These are phyloP conservation scores for Physcomitrium patens DNA, from an alignment of 225 moss, liverwort and hornwort species.

Conservation along the genomic window DNA sequence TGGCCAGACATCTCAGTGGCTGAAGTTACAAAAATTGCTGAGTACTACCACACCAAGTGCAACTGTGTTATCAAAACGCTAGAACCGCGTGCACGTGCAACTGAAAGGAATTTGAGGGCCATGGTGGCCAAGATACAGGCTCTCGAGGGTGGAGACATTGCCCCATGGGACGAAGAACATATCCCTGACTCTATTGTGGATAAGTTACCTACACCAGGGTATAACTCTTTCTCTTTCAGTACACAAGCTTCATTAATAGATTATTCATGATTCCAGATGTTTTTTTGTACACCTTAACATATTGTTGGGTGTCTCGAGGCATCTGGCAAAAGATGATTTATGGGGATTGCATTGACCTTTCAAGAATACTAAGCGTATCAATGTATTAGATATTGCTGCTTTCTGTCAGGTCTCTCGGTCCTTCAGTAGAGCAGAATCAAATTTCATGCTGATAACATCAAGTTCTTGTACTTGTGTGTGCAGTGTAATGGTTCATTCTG, in stretches of 20 bases:
- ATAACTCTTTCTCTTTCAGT: not conserved
- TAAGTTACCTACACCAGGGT: conserved; percentile 70
- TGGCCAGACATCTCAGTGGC: conserved; percentile 66
- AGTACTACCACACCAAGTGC: conserved; percentile 51
- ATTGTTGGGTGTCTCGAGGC: too few relatives aligned
- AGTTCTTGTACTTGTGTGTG: too few relatives aligned
- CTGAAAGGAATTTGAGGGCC: conserved; percentile 64
- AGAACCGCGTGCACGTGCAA: conserved; percentile 64
- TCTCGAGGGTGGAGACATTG: conserved; percentile 69
- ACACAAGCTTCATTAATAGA: not conserved
- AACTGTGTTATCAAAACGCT: conserved; percentile 74
- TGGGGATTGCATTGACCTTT: too few relatives aligned
- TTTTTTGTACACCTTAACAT: not conserved
- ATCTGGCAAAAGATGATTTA: too few relatives aligned
- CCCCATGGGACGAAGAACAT: conserved; percentile 76
- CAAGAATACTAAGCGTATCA: too few relatives aligned
- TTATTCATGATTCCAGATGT: not conserved
- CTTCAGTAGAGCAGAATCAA: too few relatives aligned
- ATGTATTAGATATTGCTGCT: too few relatives aligned
- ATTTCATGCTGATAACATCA: too few relatives aligned
- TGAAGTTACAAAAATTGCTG: conserved; percentile 74
- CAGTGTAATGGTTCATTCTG: too few relatives aligned
- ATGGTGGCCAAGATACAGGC: conserved; percentile 63
- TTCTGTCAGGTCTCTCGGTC: too few relatives aligned
- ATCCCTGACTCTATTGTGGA: conserved; percentile 73